phyloP scores from a whole-genome alignment of 306 rosid species.

The Glycine tomentella region DNA sequence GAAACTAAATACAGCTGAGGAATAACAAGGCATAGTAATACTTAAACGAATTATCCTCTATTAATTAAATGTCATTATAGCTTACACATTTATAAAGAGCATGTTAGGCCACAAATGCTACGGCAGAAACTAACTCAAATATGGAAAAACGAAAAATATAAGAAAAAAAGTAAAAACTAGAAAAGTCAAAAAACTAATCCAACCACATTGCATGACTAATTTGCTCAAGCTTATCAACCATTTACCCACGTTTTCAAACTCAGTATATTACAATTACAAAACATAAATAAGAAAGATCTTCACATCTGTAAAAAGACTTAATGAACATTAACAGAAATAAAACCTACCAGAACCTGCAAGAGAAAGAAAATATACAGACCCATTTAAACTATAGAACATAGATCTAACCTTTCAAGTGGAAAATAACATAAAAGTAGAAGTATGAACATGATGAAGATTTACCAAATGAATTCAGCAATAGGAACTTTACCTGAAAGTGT shows the following conservation, averaged over 20 bases:
- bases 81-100: background rate
- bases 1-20: slow-evolving; percentile 5
- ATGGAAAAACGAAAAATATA: no score
- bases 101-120: background rate
- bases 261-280: no score
- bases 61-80: background rate
- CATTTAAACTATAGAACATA: background rate
- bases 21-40: background rate
- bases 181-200: no score
- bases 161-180: no score
- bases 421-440: background rate
- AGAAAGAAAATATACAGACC: background rate
- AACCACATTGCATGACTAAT: no score
- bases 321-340: slow-evolving; percentile 22
- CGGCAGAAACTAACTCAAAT: no score
- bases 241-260: no score
- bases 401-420: slow-evolving; percentile 1
- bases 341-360: slow-evolving; percentile 5
- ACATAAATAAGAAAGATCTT: no score
- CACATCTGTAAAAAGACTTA: background rate
- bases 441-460: slow-evolving; percentile 33
- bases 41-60: background rate
- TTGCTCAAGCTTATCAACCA: no score
- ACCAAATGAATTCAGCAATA: slow-evolving; percentile 22
- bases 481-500: slow-evolving; percentile 79